A percentile compares a stretch with the other conserved stretches of the same genome.
Evolutionary conservation across 495 filamentous ascomycete genomes (phyloP).

Genomic region (Neurospora discreta): DNA sequence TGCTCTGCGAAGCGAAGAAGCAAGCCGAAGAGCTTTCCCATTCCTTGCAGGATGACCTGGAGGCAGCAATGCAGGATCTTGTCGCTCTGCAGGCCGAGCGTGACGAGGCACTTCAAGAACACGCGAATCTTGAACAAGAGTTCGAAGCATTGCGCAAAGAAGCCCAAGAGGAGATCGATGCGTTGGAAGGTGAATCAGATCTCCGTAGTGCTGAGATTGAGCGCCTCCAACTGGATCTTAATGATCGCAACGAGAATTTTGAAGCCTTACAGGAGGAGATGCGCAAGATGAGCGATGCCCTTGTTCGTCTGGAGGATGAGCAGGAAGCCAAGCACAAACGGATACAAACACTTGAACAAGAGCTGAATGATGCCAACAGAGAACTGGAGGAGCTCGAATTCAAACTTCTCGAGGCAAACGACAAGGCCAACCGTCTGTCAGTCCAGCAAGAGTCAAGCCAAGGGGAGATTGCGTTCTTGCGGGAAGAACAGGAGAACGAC

Average conservation of each 20-base stretch:
- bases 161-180: constrained; percentile 72
- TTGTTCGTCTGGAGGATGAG: constrained; percentile 80
- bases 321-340: constrained; percentile 50
- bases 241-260: constrained; percentile 69
- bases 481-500: constrained; percentile 94
- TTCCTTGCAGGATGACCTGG: constrained; percentile 64
- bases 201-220: constrained; percentile 62
- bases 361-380: constrained; percentile 61
- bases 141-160: constrained; percentile 70
- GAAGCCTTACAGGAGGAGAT: constrained; percentile 81
- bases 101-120: constrained; percentile 68
- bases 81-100: constrained; percentile 74
- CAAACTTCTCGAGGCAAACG: constrained; percentile 65
- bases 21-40: constrained; percentile 47
- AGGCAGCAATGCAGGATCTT: constrained; percentile 66
- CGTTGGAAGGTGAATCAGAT: constrained; percentile 69
- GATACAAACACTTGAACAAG: constrained; percentile 62
- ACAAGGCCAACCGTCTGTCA: constrained; percentile 72
- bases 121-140: constrained; percentile 69
- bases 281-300: constrained; percentile 73
- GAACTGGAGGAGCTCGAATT: constrained; percentile 70
- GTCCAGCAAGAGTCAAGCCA: constrained; percentile 90
- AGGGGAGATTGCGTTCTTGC: constrained; percentile 85
- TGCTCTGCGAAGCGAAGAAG: constrained; percentile 43
- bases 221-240: constrained; percentile 55